Percentiles rank a stretch among this genome's conserved stretches.
These are phyloP conservation scores for Crucihimalaya himalaica DNA, from an alignment of 345 rosid species.

Conservation along the genomic window DNA sequence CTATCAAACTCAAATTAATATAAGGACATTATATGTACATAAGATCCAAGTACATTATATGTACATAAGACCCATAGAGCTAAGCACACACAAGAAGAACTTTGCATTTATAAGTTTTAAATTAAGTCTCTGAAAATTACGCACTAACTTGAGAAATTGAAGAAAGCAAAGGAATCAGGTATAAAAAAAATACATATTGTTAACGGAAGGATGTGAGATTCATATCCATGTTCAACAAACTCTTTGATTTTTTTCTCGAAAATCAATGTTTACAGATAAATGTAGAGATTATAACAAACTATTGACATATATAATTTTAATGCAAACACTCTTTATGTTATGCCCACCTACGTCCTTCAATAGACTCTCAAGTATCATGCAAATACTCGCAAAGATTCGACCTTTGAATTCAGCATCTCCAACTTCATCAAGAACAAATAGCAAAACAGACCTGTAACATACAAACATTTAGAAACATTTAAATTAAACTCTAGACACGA, in stretches of 20 bases:
- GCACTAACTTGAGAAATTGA: neutral
- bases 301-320: neutral
- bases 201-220: conserved; percentile 55
- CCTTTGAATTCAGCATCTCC: too few relatives aligned
- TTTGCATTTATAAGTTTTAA: neutral
- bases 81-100: neutral
- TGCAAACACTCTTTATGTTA: neutral
- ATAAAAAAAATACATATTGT: conserved; percentile 47
- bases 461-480: too few relatives aligned
- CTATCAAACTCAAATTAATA: too few relatives aligned
- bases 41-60: neutral
- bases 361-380: conserved; percentile 71
- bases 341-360: conserved; percentile 55
- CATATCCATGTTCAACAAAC: conserved; percentile 53
- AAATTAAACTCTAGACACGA: too few relatives aligned
- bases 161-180: neutral
- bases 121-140: neutral
- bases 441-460: too few relatives aligned
- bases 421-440: too few relatives aligned
- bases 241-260: conserved; percentile 48
- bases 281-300: neutral
- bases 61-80: neutral
- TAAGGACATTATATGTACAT: too few relatives aligned
- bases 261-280: conserved; percentile 42
- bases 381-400: conserved; percentile 43